phyloP scores from a whole-genome alignment of 495 filamentous ascomycete species.

The Penicillium maclennaniae region DNA sequence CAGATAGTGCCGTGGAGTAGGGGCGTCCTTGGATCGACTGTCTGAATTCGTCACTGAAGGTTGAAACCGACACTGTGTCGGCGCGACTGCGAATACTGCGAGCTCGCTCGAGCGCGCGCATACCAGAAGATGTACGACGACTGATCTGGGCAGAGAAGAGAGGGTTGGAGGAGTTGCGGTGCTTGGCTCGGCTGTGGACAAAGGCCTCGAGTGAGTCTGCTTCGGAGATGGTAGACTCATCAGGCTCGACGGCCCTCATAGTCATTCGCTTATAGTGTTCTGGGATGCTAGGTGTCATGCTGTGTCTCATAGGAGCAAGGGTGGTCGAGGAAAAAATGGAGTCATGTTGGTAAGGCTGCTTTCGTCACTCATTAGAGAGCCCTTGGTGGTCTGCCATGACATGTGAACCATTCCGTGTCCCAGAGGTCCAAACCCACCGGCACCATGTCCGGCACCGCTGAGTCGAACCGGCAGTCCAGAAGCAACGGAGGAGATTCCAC shows the following conservation, averaged over 20 bases:
- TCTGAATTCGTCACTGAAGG: slow-evolving; percentile 34
- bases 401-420: slow-evolving; percentile 42
- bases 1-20: slow-evolving; percentile 36
- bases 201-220: slow-evolving; percentile 44
- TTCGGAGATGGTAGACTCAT: slow-evolving; percentile 37
- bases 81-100: slow-evolving; percentile 38
- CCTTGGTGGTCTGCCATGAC: slow-evolving; percentile 46
- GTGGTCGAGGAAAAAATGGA: slow-evolving; percentile 40
- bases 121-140: slow-evolving; percentile 32
- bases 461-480: slow-evolving; percentile 38
- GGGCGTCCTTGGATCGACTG: slow-evolving; percentile 36
- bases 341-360: slow-evolving; percentile 34
- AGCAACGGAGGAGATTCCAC: slow-evolving; percentile 39
- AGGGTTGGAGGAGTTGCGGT: slow-evolving; percentile 43
- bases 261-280: slow-evolving; percentile 36
- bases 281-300: slow-evolving; percentile 26
- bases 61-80: slow-evolving; percentile 37
- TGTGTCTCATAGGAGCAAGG: slow-evolving; percentile 31
- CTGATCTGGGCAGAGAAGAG: slow-evolving; percentile 40
- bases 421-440: slow-evolving; percentile 46
- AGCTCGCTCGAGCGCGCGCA: slow-evolving; percentile 36
- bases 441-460: slow-evolving; percentile 47
- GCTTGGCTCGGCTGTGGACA: slow-evolving; percentile 42
- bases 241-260: slow-evolving; percentile 33
- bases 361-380: slow-evolving; percentile 39